Conservation (phyloP, 345 rosid species). For the thale cress (Arabidopsis thaliana) region TAIR10.1 NC_003074.8:3421501-3422000, state of each 20-base stretch:
- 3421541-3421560: slow-evolving; percentile 41
- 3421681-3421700: slow-evolving; percentile 21
- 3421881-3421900: slow-evolving; percentile 5
- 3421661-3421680: slow-evolving; percentile 18
- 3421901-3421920: neutral
- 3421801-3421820: neutral
- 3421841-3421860: neutral
- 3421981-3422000: neutral
- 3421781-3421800: neutral
- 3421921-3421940: neutral
- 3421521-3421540: slow-evolving; percentile 22
- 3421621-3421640: slow-evolving; percentile 31
- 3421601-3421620: slow-evolving; percentile 42
- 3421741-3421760: slow-evolving; percentile 23
- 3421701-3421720: slow-evolving; percentile 18
- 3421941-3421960: neutral
- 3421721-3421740: neutral
- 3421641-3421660: slow-evolving; percentile 22
- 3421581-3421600: slow-evolving; percentile 42
- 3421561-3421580: slow-evolving; percentile 40
- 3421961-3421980: neutral
- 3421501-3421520: neutral
- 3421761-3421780: neutral
- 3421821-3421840: neutral
- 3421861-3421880: neutral